phyloP scores from a whole-genome alignment of 192 early-diverging fungal genomes.

The Rhizophagus clarus region DNA sequence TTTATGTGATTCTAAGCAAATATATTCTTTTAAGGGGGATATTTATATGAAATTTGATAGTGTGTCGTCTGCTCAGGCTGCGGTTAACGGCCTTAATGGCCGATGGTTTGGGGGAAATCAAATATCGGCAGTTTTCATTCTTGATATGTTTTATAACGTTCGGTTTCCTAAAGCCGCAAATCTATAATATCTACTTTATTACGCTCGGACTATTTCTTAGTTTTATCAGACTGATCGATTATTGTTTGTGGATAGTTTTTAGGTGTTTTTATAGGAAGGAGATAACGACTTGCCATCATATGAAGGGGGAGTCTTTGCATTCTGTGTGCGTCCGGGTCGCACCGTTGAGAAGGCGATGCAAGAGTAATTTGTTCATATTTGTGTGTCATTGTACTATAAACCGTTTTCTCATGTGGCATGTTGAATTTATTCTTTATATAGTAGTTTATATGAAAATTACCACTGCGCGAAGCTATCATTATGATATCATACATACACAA shows the following conservation, averaged over 20 bases:
- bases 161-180: slow-evolving; percentile 64
- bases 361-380: slow-evolving; percentile 32
- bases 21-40: slow-evolving; percentile 59
- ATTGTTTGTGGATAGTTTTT: slow-evolving; percentile 30
- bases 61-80: slow-evolving; percentile 62
- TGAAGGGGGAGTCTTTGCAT: slow-evolving; percentile 20
- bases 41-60: slow-evolving; percentile 85
- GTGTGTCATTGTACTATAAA: slow-evolving; percentile 28
- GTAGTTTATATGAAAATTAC: slow-evolving; percentile 25
- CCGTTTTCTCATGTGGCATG: slow-evolving; percentile 31
- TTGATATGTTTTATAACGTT: slow-evolving; percentile 66
- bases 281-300: slow-evolving; percentile 27
- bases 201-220: slow-evolving; percentile 4
- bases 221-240: slow-evolving; percentile 26
- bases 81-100: slow-evolving; percentile 73
- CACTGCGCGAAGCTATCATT: slow-evolving; percentile 26
- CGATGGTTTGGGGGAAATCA: slow-evolving; percentile 92
- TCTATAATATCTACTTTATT: slow-evolving; percentile 31
- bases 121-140: slow-evolving; percentile 62
- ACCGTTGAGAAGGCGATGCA: slow-evolving; percentile 22
- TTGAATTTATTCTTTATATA: slow-evolving; percentile 30
- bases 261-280: slow-evolving; percentile 24
- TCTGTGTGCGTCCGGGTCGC: slow-evolving; percentile 13
- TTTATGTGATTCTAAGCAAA: not conserved
- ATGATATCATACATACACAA: slow-evolving; percentile 25